phyloP scores from a whole-genome alignment of 1,139 yeast genomes.

The Taiozyma sp. region DNA sequence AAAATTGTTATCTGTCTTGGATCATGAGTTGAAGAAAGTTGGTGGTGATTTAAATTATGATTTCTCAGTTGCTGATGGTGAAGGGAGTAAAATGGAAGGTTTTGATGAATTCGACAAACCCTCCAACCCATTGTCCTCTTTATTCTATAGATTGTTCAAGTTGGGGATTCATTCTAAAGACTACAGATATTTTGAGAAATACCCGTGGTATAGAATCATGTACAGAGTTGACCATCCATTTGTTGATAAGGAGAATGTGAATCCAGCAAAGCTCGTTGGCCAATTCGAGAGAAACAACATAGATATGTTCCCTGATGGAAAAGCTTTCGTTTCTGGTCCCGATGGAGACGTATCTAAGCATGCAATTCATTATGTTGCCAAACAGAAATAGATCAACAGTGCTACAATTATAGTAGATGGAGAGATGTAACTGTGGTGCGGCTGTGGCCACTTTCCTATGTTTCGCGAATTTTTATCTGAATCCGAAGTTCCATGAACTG shows the following conservation, averaged over 20 bases:
- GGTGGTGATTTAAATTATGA: not conserved
- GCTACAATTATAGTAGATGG: too few species aligned
- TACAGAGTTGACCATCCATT: constrained; percentile 7
- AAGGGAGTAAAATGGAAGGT: not conserved
- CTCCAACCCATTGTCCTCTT: not conserved
- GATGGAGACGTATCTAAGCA: not conserved
- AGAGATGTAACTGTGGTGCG: too few species aligned
- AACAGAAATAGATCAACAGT: not conserved
- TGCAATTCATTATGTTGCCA: constrained; percentile 1
- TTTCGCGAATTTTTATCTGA: too few species aligned
- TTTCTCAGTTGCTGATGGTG: not conserved
- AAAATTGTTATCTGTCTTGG: constrained; percentile 15
- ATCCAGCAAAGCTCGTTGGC: not conserved
- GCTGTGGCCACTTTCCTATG: too few species aligned
- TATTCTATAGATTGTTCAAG: constrained; percentile 4
- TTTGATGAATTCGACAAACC: not conserved
- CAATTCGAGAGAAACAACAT: constrained; percentile 8
- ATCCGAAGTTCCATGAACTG: too few species aligned
- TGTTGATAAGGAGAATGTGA: not conserved
- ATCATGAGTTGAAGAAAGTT: constrained; percentile 14
- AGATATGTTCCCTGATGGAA: constrained; percentile 11
- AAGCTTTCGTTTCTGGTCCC: not conserved
- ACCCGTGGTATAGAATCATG: constrained; percentile 19
- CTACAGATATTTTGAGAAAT: constrained; percentile 3
- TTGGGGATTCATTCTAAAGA: constrained; percentile 6